These are phyloP conservation scores for Calonectria pauciramosa DNA, from an alignment of 2,329 filamentous ascomycete genomes.

Conservation along the genomic window DNA sequence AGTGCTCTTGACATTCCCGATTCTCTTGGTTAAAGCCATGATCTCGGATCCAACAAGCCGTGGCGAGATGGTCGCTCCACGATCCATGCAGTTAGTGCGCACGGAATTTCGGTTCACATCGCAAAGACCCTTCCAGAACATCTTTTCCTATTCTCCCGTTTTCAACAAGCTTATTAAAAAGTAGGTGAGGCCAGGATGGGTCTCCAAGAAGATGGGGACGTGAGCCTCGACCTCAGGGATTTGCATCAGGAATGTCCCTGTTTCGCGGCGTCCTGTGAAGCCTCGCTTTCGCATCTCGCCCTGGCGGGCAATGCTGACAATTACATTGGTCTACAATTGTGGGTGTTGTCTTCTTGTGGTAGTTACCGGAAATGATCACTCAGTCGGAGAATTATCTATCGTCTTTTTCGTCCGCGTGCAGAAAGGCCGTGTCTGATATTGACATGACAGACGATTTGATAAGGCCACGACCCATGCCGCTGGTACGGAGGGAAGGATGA, in stretches of 20 bases:
- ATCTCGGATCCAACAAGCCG: constrained; percentile 3
- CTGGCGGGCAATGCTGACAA: background rate
- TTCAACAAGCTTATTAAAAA: background rate
- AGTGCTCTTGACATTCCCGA: background rate
- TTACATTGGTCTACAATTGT: background rate
- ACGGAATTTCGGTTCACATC: background rate
- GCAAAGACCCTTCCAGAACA: constrained; percentile 6
- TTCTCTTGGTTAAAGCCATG: constrained; percentile 5
- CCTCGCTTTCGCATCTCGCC: background rate
- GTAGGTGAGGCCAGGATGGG: background rate
- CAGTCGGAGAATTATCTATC: background rate
- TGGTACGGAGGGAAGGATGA: background rate
- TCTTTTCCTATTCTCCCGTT: background rate
- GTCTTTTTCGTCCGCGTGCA: background rate
- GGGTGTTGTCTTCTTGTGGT: background rate
- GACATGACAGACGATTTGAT: background rate
- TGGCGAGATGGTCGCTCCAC: constrained; percentile 15
- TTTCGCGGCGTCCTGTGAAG: constrained; percentile 34
- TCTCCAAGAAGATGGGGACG: background rate
- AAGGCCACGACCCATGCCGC: background rate
- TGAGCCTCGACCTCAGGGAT: constrained; percentile 25
- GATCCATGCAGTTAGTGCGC: background rate
- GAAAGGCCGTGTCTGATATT: background rate
- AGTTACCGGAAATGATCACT: background rate
- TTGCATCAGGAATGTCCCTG: constrained; percentile 24